Base-by-base conservation (phyloP, 1,284 basidiomycete species). In the Heterobasidion irregulare region DNA sequence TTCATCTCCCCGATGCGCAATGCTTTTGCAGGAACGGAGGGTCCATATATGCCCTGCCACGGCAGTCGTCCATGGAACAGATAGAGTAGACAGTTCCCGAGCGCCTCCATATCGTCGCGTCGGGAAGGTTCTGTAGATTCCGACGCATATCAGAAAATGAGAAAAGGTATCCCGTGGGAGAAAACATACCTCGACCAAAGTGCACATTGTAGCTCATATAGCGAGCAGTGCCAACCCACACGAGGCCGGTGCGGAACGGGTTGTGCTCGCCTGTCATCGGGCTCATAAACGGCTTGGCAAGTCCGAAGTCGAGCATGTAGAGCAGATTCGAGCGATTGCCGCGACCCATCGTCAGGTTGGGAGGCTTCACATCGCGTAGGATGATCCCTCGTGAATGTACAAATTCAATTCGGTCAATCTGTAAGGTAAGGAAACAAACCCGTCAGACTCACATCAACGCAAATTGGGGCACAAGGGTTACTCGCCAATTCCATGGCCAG, bases 301-400 rank as follows among this genome's bases (percentile, higher is more conserved):
- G 51, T 2, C 58, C 58, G 19, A 62, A 57, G 53, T 63, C 59
- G 51, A 63, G 54, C 9, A 62, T 26, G 43, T 61, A 47, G 9
- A 63, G 33, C n/a, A 52, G 33, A 13, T 55, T 53, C 6, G 47
- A 19, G 8, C 51, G 9, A 7, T 19, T 18, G 6, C 47, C 45
- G 2, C 18, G 5, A 15, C 60, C 62, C 56, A 62, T 58, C 8
- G 61, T 61, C 16, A 60, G 58, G 46, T 62, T 63, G 2, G 57
- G 33, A 8, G 61, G 61, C 49, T 61, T 62, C 10, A 63, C 46
- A 48, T 63, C 61, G n/a, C 61, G 58, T 10, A 36, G 12, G 6
- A 62, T 50, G 12, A 62, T 53, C n/a, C 62, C 59, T 13, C 58
- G 49, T 6, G 58, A 58, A 44, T 63, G 61, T 6, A 55, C 38